phyloP scores from a whole-genome alignment of 1,284 basidiomycete species.

The Tilletia horrida region DNA sequence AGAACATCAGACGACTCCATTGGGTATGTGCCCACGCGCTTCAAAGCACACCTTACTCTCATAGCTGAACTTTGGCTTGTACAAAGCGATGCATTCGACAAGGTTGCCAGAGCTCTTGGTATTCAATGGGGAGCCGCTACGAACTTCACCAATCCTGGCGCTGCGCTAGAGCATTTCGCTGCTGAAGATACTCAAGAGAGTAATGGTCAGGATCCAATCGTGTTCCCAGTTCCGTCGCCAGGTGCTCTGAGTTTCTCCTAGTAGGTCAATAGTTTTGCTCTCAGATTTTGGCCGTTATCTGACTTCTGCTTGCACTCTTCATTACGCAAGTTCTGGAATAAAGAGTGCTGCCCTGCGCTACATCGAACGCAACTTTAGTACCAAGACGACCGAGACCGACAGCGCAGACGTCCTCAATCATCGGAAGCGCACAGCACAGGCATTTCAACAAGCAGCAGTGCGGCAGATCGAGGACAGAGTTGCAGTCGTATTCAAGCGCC shows the following conservation, averaged over 20 bases:
- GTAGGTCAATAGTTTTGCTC: conserved; percentile 3
- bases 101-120: conserved; percentile 41
- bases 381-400: background rate
- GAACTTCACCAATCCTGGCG: conserved; percentile 30
- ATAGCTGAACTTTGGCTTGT: no score
- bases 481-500: conserved; percentile 27
- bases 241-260: conserved; percentile 43
- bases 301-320: no score
- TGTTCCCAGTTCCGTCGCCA: conserved; percentile 36
- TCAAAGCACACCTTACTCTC: background rate
- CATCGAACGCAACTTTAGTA: conserved; percentile 21
- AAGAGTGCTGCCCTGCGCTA: conserved; percentile 34
- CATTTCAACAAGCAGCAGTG: conserved; percentile 45
- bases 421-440: conserved; percentile 26
- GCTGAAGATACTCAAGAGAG: conserved; percentile 16
- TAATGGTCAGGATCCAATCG: background rate
- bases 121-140: conserved; percentile 42
- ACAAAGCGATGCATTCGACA: conserved; percentile 45
- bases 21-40: conserved; percentile 24
- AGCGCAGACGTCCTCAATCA: conserved; percentile 5
- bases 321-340: conserved; percentile 35
- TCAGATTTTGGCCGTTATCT: background rate
- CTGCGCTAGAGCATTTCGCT: conserved; percentile 40
- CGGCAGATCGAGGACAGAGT: conserved; percentile 49
- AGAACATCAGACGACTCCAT: conserved; percentile 49